These are phyloP conservation scores for Hygrophila difformis DNA, from an alignment of 257 asterid species.

Conservation along the genomic window DNA sequence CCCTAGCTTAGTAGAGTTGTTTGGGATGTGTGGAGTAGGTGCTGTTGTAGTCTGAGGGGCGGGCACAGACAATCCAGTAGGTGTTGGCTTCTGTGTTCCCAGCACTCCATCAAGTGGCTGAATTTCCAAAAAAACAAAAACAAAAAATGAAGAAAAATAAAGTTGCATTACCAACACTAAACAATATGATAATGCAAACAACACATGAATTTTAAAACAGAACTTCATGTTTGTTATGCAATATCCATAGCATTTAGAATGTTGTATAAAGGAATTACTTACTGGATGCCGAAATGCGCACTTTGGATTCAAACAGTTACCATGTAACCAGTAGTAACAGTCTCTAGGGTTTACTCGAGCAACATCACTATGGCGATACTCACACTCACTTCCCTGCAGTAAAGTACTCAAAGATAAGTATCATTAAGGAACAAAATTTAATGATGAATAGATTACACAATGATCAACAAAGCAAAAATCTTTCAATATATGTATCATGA, in stretches of 20 bases:
- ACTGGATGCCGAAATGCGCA: slow-evolving; percentile 88
- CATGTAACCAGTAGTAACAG: slow-evolving; percentile 79
- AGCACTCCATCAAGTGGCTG: slow-evolving; percentile 83
- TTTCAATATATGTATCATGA: slow-evolving; percentile 1
- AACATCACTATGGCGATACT: slow-evolving; percentile 78
- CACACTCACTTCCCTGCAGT: slow-evolving; percentile 76
- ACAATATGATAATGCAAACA: slow-evolving; percentile 2
- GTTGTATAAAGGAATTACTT: slow-evolving; percentile 29
- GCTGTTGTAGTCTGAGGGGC: slow-evolving; percentile 29
- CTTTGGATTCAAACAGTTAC: slow-evolving; percentile 81
- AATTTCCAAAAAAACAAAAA: background rate
- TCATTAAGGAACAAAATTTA: background rate
- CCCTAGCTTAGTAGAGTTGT: slow-evolving; percentile 43
- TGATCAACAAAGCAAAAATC: slow-evolving; percentile 8
- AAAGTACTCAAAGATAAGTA: slow-evolving; percentile 13
- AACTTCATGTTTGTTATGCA: too few relatives aligned
- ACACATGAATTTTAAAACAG: too few relatives aligned
- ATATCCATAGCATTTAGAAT: too few relatives aligned
- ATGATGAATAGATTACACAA: slow-evolving; percentile 4
- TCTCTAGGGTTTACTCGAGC: slow-evolving; percentile 87
- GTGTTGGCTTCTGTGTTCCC: slow-evolving; percentile 47
- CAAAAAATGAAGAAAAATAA: slow-evolving; percentile 1
- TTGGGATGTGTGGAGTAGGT: slow-evolving; percentile 30
- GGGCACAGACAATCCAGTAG: slow-evolving; percentile 41
- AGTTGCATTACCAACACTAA: background rate